phyloP scores from a whole-genome alignment of 345 rosid species.

The Melaleuca alternifolia region DNA sequence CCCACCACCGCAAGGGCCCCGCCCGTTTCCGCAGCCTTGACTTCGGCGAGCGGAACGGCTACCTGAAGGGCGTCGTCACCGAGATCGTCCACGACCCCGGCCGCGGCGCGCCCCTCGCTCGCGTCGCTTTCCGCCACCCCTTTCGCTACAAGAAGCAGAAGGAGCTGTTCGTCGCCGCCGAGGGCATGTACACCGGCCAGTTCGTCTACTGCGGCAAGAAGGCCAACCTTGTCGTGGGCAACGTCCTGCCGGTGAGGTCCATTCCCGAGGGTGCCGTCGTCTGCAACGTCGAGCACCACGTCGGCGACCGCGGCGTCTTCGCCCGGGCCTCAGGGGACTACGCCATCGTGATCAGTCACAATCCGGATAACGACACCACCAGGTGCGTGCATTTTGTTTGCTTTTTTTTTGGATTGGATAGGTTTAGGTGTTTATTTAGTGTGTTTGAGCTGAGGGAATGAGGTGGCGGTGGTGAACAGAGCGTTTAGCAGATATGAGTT shows the following conservation, averaged over 20 bases:
- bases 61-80: constrained; percentile 31
- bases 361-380: constrained; percentile 39
- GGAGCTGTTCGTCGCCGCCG: constrained; percentile 48
- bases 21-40: constrained; percentile 41
- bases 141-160: constrained; percentile 41
- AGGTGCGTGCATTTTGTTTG: constrained; percentile 8
- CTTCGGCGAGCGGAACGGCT: constrained; percentile 43
- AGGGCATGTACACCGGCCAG: constrained; percentile 47
- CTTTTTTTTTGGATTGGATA: neutral
- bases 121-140: constrained; percentile 37
- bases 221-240: constrained; percentile 48
- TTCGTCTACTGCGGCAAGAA: constrained; percentile 57
- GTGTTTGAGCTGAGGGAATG: neutral
- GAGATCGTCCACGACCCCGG: constrained; percentile 45
- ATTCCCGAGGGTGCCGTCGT: constrained; percentile 48
- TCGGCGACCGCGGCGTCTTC: constrained; percentile 35
- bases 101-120: constrained; percentile 36
- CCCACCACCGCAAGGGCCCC: constrained; percentile 48
- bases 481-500: neutral
- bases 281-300: constrained; percentile 44
- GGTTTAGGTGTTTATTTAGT: neutral
- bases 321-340: constrained; percentile 35
- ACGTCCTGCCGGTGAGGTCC: constrained; percentile 35
- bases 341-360: constrained; percentile 35
- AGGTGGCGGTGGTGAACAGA: neutral